Evolutionary conservation across 106 monocot genomes (phyloP).

Genomic region (Platanthera zijinensis): DNA sequence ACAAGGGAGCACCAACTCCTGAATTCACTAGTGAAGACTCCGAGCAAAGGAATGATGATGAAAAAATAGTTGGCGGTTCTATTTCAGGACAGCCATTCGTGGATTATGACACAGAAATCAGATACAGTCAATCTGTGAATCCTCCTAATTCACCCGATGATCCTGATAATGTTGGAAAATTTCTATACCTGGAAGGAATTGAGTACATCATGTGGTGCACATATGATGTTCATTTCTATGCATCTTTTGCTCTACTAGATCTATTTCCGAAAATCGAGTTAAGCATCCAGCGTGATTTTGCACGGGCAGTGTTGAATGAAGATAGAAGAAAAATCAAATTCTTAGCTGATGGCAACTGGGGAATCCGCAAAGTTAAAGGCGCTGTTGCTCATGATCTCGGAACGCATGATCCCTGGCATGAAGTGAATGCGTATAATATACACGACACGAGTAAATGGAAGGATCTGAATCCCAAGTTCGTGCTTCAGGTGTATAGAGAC

Average conservation of each 20-base stretch:
- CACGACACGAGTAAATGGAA: slow-evolving; percentile 99
- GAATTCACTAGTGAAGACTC: slow-evolving; percentile 16
- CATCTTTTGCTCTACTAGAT: slow-evolving; percentile 91
- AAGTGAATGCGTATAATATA: slow-evolving; percentile 98
- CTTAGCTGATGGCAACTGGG: slow-evolving; percentile 75
- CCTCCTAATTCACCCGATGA: slow-evolving; percentile 10
- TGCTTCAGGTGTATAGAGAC: slow-evolving; percentile 94
- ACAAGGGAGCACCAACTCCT: background rate
- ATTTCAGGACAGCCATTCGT: slow-evolving; percentile 5
- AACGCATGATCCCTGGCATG: slow-evolving; percentile 94
- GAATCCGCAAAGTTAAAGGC: slow-evolving; percentile 84
- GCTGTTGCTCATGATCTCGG: slow-evolving; percentile 98
- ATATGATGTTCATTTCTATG: slow-evolving; percentile 99
- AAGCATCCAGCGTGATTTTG: slow-evolving; percentile 88
- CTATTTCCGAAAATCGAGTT: slow-evolving; percentile 94
- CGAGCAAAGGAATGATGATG: slow-evolving; percentile 19
- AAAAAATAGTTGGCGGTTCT: slow-evolving; percentile 10
- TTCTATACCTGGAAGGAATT: slow-evolving; percentile 89
- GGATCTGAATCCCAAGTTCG: slow-evolving; percentile 97
- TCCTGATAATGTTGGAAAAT: slow-evolving; percentile 69
- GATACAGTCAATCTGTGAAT: slow-evolving; percentile 6
- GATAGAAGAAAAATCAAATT: slow-evolving; percentile 83
- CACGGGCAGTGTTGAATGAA: slow-evolving; percentile 66
- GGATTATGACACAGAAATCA: slow-evolving; percentile 16
- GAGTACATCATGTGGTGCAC: slow-evolving; percentile 99